These are phyloP conservation scores for Arabidopsis suecica DNA, from an alignment of 345 rosid genomes.

Conservation along the genomic window DNA sequence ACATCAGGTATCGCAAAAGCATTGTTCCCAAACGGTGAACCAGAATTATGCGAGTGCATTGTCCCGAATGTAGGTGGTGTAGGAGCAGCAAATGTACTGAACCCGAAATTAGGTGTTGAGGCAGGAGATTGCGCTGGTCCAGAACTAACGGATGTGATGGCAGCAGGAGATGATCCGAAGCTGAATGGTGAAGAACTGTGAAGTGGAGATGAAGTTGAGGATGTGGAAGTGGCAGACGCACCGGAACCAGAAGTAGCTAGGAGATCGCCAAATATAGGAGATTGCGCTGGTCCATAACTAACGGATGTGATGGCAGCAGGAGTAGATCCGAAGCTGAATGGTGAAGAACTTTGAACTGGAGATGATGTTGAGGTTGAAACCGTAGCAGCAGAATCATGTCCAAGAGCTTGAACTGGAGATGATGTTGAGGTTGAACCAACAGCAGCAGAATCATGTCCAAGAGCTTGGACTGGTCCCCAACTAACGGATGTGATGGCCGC, in stretches of 20 bases:
- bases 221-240: background rate
- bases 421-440: constrained; percentile 3
- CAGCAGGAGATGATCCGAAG: background rate
- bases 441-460: background rate
- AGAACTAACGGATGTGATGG: background rate
- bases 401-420: constrained; percentile 10
- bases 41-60: background rate
- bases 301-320: background rate
- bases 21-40: background rate
- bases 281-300: background rate
- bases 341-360: background rate
- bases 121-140: background rate
- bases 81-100: background rate
- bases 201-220: background rate
- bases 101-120: background rate
- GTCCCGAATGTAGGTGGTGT: background rate
- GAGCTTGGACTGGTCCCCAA: constrained; percentile 4
- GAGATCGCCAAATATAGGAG: background rate
- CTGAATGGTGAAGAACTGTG: background rate
- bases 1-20: background rate
- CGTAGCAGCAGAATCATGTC: background rate
- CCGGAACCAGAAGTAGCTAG: background rate
- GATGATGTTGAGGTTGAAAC: background rate
- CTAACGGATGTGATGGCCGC: background rate
- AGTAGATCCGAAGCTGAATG: background rate